Base-by-base conservation (phyloP, 768 basidiomycete species). In the Mycena metata region DNA sequence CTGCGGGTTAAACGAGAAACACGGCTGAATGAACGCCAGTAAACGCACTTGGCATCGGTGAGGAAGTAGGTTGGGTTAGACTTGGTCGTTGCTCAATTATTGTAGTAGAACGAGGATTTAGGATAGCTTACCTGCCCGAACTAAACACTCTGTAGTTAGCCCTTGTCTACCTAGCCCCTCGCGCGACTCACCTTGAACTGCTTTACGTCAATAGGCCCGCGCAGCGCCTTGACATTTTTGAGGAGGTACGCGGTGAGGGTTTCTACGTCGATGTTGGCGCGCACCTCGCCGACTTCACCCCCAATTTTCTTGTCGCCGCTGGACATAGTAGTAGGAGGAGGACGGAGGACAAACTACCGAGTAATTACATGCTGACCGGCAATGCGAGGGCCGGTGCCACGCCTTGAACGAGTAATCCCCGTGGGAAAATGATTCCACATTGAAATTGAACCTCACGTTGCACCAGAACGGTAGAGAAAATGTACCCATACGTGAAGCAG, bases 1-100 rank as follows among this genome's bases (percentile, higher is more conserved):
- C 64, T 17, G 10, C 15, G 30, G 11, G 39, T 39, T 39, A 39
- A 15, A 39, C 39, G 64, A 56, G 45, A 46, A 55, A 52, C 66
- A 41, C 43, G 19, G 36, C 23, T 35, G 21, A 33, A 30, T 39
- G 12, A 51, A 11, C 26, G 47, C 35, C 63, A 33, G 50, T 42
- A 24, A 33, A 80, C 88, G 33, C 79, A 92, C 92, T 80, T 86
- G 19, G 88, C 84, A 80, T 95, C 94, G 7, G 89, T 93, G 55
- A 99, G 79, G 80, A 99, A 93, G 78, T 98, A 99, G 0, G 97
- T 99, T 0, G 97, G 97, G 76, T 99, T 99, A 10, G 95, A 96
- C 94, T 96, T 77, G 6, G 39, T 54, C 13, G 26, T 17, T 41
- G 35, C 46, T 54, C 49, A 64, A 41, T 30, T 17, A 43, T 71